Percentiles rank a stretch among this genome's conserved stretches.
These are phyloP conservation scores for Inonotus hispidus DNA, from an alignment of 1,284 basidiomycete species.

Conservation along the genomic window DNA sequence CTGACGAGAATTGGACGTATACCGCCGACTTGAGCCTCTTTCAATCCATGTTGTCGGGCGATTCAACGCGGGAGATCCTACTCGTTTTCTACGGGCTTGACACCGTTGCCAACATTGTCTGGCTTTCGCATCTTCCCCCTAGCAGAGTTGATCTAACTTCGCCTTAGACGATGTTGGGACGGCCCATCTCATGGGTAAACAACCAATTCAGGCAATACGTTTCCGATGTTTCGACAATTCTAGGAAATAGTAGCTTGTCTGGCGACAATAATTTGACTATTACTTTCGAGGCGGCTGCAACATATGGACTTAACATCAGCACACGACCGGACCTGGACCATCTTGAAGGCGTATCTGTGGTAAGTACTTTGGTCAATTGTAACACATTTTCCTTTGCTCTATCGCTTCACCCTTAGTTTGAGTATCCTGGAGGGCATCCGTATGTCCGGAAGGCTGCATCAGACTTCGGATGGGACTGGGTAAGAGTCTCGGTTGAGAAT, in stretches of 20 bases:
- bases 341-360: conserved; percentile 25
- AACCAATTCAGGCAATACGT: conserved; percentile 55
- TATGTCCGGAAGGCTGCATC: conserved; percentile 48
- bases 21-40: conserved; percentile 49
- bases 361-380: conserved; percentile 19
- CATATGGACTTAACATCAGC: conserved; percentile 49
- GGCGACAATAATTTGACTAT: conserved; percentile 42
- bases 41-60: conserved; percentile 23
- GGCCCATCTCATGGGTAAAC: conserved; percentile 50
- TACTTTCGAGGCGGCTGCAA: conserved; percentile 47
- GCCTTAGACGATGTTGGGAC: conserved; percentile 41
- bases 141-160: conserved; percentile 2
- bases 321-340: conserved; percentile 43
- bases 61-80: conserved; percentile 31
- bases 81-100: conserved; percentile 59
- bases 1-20: conserved; percentile 57
- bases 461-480: conserved; percentile 62
- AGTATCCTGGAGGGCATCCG: conserved; percentile 43
- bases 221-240: conserved; percentile 44
- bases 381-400: conserved; percentile 24
- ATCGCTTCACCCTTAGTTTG: conserved; percentile 32
- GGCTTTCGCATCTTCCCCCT: conserved; percentile 22
- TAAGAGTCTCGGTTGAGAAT: conserved; percentile 22
- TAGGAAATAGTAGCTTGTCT: conserved; percentile 27
- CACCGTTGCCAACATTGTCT: conserved; percentile 49